Conservation (phyloP, 176 grass and related monocot genomes). For the Musa schizocarpa region DNA sequence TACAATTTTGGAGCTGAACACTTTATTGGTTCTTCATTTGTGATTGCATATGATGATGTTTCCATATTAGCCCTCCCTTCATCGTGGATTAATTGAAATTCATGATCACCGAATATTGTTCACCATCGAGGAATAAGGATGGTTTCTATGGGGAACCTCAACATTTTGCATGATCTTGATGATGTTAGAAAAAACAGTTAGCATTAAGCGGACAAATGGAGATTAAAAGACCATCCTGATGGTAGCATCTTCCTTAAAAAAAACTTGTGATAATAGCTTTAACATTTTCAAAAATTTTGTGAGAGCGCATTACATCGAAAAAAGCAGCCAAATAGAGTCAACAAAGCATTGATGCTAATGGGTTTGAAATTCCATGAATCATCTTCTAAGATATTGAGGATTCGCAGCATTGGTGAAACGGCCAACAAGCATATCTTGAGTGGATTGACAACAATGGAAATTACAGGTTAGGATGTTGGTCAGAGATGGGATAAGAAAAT, state of each 20-base stretch:
- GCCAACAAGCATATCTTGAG: conserved; percentile 29
- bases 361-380: conserved; percentile 58
- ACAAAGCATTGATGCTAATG: conserved; percentile 64
- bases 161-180: no score
- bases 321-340: conserved; percentile 65
- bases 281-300: conserved; percentile 63
- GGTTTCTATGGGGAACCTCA: conserved; percentile 76
- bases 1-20: conserved; percentile 19
- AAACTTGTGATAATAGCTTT: conserved; percentile 52
- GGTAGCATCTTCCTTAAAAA: no score
- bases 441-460: conserved; percentile 64
- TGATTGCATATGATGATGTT: conserved; percentile 23
- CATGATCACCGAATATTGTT: conserved; percentile 75
- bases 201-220: conserved; percentile 48
- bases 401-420: conserved; percentile 32
- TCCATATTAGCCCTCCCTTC: conserved; percentile 69
- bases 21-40: conserved; percentile 20
- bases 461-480: conserved; percentile 67
- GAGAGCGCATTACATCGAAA: conserved; percentile 62
- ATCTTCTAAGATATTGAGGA: conserved; percentile 36
- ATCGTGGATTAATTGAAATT: conserved; percentile 63
- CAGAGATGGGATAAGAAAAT: conserved; percentile 72
- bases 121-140: conserved; percentile 62
- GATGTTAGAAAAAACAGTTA: no score
- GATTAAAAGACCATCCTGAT: no score